Evolutionary conservation across 169 alveolate species (phyloP), one percentile per base, ranked within the genome.

Genomic region (Eimeria falciformis): DNA sequence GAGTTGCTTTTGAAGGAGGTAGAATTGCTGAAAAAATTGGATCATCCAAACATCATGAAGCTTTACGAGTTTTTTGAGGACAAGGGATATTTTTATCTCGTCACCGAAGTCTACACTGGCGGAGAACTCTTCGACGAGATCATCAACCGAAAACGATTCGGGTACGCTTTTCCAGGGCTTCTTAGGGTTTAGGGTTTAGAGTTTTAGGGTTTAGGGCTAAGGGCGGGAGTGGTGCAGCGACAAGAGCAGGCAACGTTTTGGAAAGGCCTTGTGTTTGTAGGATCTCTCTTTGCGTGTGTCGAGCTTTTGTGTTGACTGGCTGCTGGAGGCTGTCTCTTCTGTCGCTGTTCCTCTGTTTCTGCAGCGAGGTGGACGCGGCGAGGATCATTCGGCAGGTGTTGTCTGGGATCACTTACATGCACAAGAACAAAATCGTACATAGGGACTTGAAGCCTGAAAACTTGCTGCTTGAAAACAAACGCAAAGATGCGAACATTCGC

Each of bases 51-150:
- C 89, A 97, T 97, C 83, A 97, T 97, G 98, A 97, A 97, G 92
- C 92, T 97, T 23, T 97, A 94, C 92, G 98, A 97, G 91, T 96
- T 97, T 92, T 97, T 95, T 94, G 98, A 97, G 82, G 98, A 97
- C 83, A 94, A 94, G 58, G 96, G 95, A 86, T 96, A 97, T 94
- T 97, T 94, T 95, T 96, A 97, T 85, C 93, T 97, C 56, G 98
- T 97, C 33, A 95, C 96, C 27, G 99, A 98, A 94, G 97, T 96
- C 25, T 97, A 97, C 95, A 95, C 99, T 7, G 99, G 99, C 12
- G 99, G 99, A 6, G 99, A 98, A 94, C 94, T 98, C 62, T 98
- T 97, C 95, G 99, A 98, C 93, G 98, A 97, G 82, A 98, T 98
- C 45, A 96, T 97, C 84, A 96, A 97, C 83, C 94, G 98, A 56